A percentile compares a stretch with the other conserved stretches of the same genome.
These are phyloP conservation scores for Marasmius sp. DNA, from an alignment of 1,284 basidiomycete species.

Conservation along the genomic window DNA sequence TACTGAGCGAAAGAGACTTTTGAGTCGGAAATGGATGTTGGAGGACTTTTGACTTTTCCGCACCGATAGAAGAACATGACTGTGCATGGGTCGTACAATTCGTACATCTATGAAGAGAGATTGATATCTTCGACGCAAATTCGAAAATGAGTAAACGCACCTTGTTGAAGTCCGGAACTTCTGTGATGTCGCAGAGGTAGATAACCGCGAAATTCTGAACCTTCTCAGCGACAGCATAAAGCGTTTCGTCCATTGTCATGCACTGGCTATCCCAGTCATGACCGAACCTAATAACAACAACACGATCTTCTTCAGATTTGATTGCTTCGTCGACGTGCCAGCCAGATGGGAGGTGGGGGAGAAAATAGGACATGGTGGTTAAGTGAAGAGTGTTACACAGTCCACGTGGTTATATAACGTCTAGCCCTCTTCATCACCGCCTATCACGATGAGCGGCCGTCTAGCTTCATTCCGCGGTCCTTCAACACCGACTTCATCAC, in stretches of 20 bases:
- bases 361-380: conserved; percentile 76
- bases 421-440: not conserved
- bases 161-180: conserved; percentile 99
- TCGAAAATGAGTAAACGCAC: conserved; percentile 40
- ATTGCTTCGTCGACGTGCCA: conserved; percentile 99
- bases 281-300: conserved; percentile 95
- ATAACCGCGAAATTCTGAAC: conserved; percentile 99
- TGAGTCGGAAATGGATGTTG: not conserved
- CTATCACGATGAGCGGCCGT: conserved; percentile 35
- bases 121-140: not conserved
- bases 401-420: not conserved
- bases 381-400: not conserved
- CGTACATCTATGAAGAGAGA: conserved; percentile 73
- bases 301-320: conserved; percentile 94
- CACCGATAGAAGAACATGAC: conserved; percentile 98
- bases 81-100: conserved; percentile 92
- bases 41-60: conserved; percentile 24
- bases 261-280: conserved; percentile 95
- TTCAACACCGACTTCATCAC: conserved; percentile 69
- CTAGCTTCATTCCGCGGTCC: conserved; percentile 76
- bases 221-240: conserved; percentile 90
- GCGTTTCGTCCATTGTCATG: conserved; percentile 99
- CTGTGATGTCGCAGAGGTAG: conserved; percentile 93
- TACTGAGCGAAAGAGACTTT: conserved; percentile 46
- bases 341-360: conserved; percentile 90